Conservation (phyloP, 768 basidiomycete genomes). For the Suillus placidus region DNA sequence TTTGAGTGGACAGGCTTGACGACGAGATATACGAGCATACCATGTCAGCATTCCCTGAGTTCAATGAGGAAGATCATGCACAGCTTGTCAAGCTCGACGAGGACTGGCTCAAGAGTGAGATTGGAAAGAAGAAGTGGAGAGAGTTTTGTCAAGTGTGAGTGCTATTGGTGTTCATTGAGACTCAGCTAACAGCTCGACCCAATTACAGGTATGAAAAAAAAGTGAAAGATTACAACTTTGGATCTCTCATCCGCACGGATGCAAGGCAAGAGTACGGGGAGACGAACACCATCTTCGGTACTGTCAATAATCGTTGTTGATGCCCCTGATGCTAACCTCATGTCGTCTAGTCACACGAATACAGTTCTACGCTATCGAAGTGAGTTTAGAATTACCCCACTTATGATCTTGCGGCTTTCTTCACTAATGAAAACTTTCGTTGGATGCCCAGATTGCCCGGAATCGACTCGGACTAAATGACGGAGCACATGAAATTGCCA, state of each 20-base stretch:
- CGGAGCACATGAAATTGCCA: conserved; percentile 77
- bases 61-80: conserved; percentile 49
- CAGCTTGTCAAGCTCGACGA: conserved; percentile 72
- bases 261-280: conserved; percentile 82
- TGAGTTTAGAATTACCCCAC: conserved; percentile 31
- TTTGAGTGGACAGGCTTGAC: conserved; percentile 60
- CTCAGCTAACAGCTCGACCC: conserved; percentile 12
- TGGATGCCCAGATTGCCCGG: conserved; percentile 70
- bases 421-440: conserved; percentile 4
- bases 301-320: background rate
- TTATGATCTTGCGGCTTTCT: background rate
- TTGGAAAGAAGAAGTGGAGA: conserved; percentile 91
- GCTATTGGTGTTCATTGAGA: background rate
- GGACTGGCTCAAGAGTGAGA: conserved; percentile 86
- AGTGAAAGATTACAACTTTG: conserved; percentile 95
- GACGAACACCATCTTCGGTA: conserved; percentile 93
- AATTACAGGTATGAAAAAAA: conserved; percentile 78
- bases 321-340: conserved; percentile 14
- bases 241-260: conserved; percentile 87
- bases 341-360: conserved; percentile 23
- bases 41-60: conserved; percentile 80
- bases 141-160: conserved; percentile 28
- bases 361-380: conserved; percentile 94
- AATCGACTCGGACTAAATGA: conserved; percentile 93
- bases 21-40: conserved; percentile 89